Conservation (phyloP, 2,329 filamentous ascomycete genomes). For the Stenocarpella maydis region DNA sequence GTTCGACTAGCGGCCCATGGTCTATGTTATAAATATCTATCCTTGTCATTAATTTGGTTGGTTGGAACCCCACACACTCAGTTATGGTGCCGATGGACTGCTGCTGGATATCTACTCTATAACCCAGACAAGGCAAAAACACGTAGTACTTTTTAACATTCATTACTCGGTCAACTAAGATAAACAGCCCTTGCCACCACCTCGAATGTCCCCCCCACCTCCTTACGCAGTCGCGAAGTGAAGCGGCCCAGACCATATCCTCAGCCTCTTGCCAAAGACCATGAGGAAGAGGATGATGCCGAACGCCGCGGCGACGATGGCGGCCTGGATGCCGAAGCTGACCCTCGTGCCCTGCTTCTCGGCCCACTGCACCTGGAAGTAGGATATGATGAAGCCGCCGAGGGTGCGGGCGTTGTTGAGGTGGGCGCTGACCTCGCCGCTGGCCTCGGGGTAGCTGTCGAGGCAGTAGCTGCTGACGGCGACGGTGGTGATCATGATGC, state of each 20-base stretch:
- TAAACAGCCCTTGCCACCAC: no score
- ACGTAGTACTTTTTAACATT: no score
- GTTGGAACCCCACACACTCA: no score
- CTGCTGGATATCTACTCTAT: no score
- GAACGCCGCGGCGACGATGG: conserved; percentile 45
- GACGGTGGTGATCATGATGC: conserved; percentile 63
- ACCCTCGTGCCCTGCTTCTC: conserved; percentile 50
- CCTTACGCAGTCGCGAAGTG: conserved; percentile 43
- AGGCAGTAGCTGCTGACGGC: conserved; percentile 61
- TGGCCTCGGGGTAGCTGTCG: conserved; percentile 62
- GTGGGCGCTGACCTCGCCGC: conserved; percentile 62
- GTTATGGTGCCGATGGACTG: no score
- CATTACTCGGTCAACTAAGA: no score
- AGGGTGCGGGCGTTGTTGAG: conserved; percentile 58
- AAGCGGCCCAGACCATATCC: conserved; percentile 44
- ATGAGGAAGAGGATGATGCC: conserved; percentile 41
- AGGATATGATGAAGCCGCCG: conserved; percentile 60
- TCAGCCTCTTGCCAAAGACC: conserved; percentile 44
- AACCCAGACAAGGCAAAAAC: no score
- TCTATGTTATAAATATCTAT: no score
- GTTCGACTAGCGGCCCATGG: no score
- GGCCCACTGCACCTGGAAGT: conserved; percentile 62
- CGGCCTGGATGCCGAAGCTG: conserved; percentile 57
- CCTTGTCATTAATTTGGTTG: no score
- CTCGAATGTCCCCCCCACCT: no score